Conservation (phyloP, 345 rosid genomes). For the Moricandia moricandioides region DNA sequence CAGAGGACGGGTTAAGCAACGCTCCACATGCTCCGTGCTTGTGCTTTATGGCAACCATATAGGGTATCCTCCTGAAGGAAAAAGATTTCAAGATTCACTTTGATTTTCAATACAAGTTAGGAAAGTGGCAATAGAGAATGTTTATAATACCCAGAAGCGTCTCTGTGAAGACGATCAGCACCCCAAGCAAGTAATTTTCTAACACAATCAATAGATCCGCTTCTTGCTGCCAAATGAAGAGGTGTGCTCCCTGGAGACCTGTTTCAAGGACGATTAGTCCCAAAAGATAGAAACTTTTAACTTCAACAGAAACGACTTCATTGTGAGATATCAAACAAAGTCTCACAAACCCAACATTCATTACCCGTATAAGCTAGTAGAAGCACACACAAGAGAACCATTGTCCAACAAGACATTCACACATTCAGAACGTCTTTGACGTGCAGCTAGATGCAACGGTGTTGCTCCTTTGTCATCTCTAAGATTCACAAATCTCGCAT, state of each 20-base stretch:
- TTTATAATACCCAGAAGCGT: slow-evolving; percentile 67
- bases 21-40: slow-evolving; percentile 90
- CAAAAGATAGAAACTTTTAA: neutral
- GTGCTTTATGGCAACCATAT: slow-evolving; percentile 70
- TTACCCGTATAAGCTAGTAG: slow-evolving; percentile 94
- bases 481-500: slow-evolving; percentile 83
- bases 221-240: slow-evolving; percentile 98
- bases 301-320: too few relatives aligned
- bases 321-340: too few relatives aligned
- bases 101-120: neutral
- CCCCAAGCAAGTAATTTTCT: slow-evolving; percentile 95
- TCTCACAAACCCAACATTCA: too few relatives aligned
- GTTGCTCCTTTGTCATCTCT: slow-evolving; percentile 93
- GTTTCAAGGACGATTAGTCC: slow-evolving; percentile 11
- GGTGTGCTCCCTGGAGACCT: slow-evolving; percentile 93
- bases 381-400: slow-evolving; percentile 94
- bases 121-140: neutral
- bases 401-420: slow-evolving; percentile 74
- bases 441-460: slow-evolving; percentile 83
- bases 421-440: slow-evolving; percentile 85
- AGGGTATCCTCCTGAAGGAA: slow-evolving; percentile 77
- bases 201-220: slow-evolving; percentile 92
- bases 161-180: slow-evolving; percentile 95
- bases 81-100: neutral
- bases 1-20: slow-evolving; percentile 80